Conservation (phyloP, 1,139 yeast genomes). For the Pichia sp. region DNA sequence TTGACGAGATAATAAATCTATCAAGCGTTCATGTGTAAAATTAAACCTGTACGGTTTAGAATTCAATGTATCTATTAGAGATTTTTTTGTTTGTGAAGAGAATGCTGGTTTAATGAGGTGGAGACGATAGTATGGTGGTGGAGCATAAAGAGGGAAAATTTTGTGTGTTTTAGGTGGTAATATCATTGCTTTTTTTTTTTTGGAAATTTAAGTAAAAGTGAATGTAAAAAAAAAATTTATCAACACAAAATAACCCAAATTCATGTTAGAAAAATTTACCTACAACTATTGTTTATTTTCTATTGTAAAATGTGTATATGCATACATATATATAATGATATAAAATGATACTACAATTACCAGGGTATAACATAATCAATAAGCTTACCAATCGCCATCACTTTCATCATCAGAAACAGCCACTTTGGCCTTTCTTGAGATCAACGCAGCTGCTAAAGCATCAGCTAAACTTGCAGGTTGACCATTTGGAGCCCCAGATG, state of each 20-base stretch:
- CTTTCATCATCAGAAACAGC: conserved; percentile 82
- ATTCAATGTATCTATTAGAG: conserved; percentile 8
- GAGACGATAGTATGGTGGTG: conserved; percentile 10
- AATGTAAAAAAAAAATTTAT: too few species aligned
- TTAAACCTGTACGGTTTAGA: conserved; percentile 14
- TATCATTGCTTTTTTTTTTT: conserved; percentile 20
- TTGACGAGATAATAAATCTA: background rate
- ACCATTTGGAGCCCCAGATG: conserved; percentile 33
- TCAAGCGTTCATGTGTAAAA: background rate
- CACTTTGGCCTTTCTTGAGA: conserved; percentile 74
- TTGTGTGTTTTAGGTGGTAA: background rate
- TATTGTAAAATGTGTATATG: too few species aligned
- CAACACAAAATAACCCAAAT: too few species aligned
- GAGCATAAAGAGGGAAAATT: background rate
- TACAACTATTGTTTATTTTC: too few species aligned
- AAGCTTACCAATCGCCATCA: conserved; percentile 47
- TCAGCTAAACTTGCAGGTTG: conserved; percentile 47
- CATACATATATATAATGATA: too few species aligned
- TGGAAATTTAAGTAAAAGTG: too few species aligned
- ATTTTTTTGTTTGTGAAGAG: background rate
- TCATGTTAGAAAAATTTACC: too few species aligned
- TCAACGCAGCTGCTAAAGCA: conserved; percentile 71
- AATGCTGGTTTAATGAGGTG: conserved; percentile 4
- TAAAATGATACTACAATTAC: too few species aligned
- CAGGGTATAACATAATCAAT: background rate